Conservation (phyloP, 2,329 filamentous ascomycete species). For the Pseudopithomyces maydicus region DNA sequence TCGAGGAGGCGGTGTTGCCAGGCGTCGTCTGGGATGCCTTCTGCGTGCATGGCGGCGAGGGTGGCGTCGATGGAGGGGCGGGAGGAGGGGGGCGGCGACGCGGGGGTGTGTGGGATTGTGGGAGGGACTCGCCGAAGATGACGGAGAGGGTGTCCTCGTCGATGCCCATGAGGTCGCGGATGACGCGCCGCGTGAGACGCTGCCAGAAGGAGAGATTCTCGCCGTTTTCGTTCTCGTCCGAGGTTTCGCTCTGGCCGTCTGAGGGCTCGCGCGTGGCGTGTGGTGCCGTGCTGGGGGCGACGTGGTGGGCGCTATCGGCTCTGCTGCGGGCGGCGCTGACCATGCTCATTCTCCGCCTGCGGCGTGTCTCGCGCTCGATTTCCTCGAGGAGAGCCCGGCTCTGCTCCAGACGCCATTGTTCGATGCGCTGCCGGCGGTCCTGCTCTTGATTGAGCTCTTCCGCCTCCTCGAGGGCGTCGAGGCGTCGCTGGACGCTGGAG, state of each 20-base stretch:
- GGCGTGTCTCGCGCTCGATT: slow-evolving; percentile 81
- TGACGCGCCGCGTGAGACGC: slow-evolving; percentile 81
- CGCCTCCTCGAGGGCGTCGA: slow-evolving; percentile 60
- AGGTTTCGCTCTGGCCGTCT: slow-evolving; percentile 39
- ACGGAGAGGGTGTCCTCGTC: slow-evolving; percentile 84
- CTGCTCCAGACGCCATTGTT: slow-evolving; percentile 90
- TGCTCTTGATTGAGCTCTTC: slow-evolving; percentile 62
- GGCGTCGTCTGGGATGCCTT: slow-evolving; percentile 42
- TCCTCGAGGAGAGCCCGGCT: slow-evolving; percentile 84
- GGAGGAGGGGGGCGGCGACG: slow-evolving; percentile 26
- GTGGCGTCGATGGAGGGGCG: slow-evolving; percentile 22
- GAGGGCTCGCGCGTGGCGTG: slow-evolving; percentile 24
- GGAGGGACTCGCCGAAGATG: slow-evolving; percentile 81
- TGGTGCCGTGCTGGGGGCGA: slow-evolving; percentile 13
- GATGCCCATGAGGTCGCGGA: slow-evolving; percentile 87
- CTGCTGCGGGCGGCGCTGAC: slow-evolving; percentile 52
- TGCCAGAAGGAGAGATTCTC: slow-evolving; percentile 75
- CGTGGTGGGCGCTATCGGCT: slow-evolving; percentile 23
- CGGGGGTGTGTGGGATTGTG: slow-evolving; percentile 45
- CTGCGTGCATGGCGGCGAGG: slow-evolving; percentile 32
- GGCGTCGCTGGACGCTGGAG: slow-evolving; percentile 62
- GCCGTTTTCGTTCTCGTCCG: slow-evolving; percentile 48
- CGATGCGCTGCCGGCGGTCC: slow-evolving; percentile 82
- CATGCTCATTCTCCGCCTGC: slow-evolving; percentile 67
- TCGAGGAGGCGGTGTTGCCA: slow-evolving; percentile 84